phyloP scores from a whole-genome alignment of 495 filamentous ascomycete genomes.

The Penicillium pulvis region DNA sequence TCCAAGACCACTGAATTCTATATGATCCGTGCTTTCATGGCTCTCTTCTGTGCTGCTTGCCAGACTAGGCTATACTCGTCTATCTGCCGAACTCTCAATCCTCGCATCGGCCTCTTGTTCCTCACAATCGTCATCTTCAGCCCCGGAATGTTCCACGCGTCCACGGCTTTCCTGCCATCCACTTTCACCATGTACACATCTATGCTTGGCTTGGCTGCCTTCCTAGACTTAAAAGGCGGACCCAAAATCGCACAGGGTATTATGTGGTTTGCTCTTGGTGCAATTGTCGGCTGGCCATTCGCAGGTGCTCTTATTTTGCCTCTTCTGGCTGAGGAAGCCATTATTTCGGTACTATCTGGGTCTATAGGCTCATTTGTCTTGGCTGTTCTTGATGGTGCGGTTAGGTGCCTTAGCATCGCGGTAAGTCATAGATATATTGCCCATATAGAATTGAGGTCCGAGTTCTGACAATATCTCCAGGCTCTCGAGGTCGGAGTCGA shows the following conservation, averaged over 20 bases:
- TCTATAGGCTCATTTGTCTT: slow-evolving; percentile 55
- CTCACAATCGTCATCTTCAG: slow-evolving; percentile 72
- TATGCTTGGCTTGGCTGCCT: slow-evolving; percentile 82
- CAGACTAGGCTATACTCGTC: slow-evolving; percentile 79
- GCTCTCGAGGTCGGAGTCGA: slow-evolving; percentile 66
- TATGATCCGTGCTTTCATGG: slow-evolving; percentile 73
- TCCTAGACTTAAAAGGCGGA: slow-evolving; percentile 81
- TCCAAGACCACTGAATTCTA: slow-evolving; percentile 79
- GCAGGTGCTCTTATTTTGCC: slow-evolving; percentile 80
- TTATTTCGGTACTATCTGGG: slow-evolving; percentile 62
- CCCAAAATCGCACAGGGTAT: slow-evolving; percentile 79
- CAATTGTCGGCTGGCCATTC: slow-evolving; percentile 94
- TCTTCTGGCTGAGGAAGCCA: slow-evolving; percentile 73
- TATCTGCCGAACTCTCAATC: slow-evolving; percentile 72
- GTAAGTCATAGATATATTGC: slow-evolving; percentile 51
- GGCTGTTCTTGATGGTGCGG: slow-evolving; percentile 64
- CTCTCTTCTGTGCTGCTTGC: slow-evolving; percentile 72
- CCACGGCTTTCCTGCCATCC: slow-evolving; percentile 83
- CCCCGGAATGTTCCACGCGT: slow-evolving; percentile 92
- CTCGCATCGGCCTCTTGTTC: slow-evolving; percentile 81
- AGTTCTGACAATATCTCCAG: slow-evolving; percentile 37
- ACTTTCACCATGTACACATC: slow-evolving; percentile 96
- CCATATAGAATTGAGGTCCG: background rate
- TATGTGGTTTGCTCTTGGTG: slow-evolving; percentile 89
- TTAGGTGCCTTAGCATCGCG: slow-evolving; percentile 66